Percentiles rank a stretch among this genome's conserved stretches.
phyloP scores from a whole-genome alignment of 1,139 yeast species.

The Debaryomyces udenii region DNA sequence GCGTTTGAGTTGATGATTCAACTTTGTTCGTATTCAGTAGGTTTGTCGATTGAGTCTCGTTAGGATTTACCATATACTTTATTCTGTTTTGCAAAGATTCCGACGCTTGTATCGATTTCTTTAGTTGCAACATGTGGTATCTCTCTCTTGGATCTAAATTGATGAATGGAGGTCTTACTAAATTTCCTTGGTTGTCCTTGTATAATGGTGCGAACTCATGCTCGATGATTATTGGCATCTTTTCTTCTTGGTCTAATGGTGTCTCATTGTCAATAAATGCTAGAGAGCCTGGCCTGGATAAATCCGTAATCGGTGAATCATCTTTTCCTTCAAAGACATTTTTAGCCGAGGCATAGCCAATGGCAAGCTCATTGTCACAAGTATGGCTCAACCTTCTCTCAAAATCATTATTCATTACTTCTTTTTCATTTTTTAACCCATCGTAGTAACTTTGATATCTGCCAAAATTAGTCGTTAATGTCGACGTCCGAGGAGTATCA shows the following conservation, averaged over 20 bases:
- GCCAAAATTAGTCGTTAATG: slow-evolving; percentile 22
- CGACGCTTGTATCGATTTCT: slow-evolving; percentile 41
- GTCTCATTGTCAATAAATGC: slow-evolving; percentile 6
- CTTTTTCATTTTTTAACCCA: slow-evolving; percentile 26
- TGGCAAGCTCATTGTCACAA: slow-evolving; percentile 24
- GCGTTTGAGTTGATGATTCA: slow-evolving; percentile 50
- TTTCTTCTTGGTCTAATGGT: neutral
- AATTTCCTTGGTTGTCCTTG: slow-evolving; percentile 40
- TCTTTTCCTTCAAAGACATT: slow-evolving; percentile 10
- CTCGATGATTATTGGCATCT: slow-evolving; percentile 19
- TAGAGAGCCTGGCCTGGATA: slow-evolving; percentile 12
- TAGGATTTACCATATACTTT: slow-evolving; percentile 46
- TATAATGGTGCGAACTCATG: slow-evolving; percentile 39
- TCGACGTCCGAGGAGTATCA: slow-evolving; percentile 33
- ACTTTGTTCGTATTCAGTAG: slow-evolving; percentile 26
- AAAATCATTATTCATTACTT: slow-evolving; percentile 30
- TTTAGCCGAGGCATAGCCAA: slow-evolving; percentile 12
- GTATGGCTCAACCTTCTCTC: slow-evolving; percentile 36
- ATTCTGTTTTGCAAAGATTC: slow-evolving; percentile 35
- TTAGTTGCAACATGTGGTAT: slow-evolving; percentile 44
- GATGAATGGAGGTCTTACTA: slow-evolving; percentile 51
- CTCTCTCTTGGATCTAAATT: slow-evolving; percentile 50
- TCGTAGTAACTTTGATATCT: slow-evolving; percentile 31
- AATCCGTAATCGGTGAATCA: slow-evolving; percentile 24
- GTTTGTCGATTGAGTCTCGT: slow-evolving; percentile 36